Conservation (phyloP, 805 yeast genomes). For the Cyberlindnera bimundalis region DNA sequence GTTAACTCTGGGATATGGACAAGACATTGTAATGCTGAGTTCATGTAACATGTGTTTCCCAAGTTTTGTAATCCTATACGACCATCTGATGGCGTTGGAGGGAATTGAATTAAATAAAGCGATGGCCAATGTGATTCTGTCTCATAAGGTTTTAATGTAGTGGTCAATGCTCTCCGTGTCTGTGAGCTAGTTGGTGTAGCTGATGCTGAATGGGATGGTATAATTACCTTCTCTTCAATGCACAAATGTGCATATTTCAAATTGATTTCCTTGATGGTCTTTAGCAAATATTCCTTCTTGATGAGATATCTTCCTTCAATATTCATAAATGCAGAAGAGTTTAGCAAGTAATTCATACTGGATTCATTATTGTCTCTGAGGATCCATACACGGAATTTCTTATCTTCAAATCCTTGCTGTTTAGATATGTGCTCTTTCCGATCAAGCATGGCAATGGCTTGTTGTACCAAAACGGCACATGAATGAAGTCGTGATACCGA, state of each 20-base stretch:
- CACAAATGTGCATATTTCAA: slow-evolving; percentile 29
- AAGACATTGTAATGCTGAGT: slow-evolving; percentile 87
- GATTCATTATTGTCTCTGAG: slow-evolving; percentile 14
- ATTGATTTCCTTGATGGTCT: slow-evolving; percentile 23
- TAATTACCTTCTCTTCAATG: slow-evolving; percentile 30
- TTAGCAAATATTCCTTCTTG: slow-evolving; percentile 18
- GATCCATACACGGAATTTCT: slow-evolving; percentile 24
- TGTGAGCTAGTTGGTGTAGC: background rate
- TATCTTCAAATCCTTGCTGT: slow-evolving; percentile 4
- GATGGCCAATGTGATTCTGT: slow-evolving; percentile 36
- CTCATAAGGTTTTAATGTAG: slow-evolving; percentile 6
- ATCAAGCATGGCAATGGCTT: slow-evolving; percentile 16
- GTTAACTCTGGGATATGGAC: slow-evolving; percentile 82
- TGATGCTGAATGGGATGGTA: slow-evolving; percentile 1
- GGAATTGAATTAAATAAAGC: slow-evolving; percentile 29
- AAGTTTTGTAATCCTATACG: slow-evolving; percentile 61
- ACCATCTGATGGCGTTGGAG: slow-evolving; percentile 43
- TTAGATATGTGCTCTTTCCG: slow-evolving; percentile 13
- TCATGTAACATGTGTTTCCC: slow-evolving; percentile 95
- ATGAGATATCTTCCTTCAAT: slow-evolving; percentile 25
- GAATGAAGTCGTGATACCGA: slow-evolving; percentile 34
- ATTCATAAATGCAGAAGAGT: slow-evolving; percentile 29
- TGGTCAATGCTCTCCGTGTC: background rate
- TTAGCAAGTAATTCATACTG: slow-evolving; percentile 19
- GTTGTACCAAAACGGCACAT: slow-evolving; percentile 15